These are phyloP conservation scores for Tuber magnatum DNA, from an alignment of 495 filamentous ascomycete genomes.

Conservation along the genomic window DNA sequence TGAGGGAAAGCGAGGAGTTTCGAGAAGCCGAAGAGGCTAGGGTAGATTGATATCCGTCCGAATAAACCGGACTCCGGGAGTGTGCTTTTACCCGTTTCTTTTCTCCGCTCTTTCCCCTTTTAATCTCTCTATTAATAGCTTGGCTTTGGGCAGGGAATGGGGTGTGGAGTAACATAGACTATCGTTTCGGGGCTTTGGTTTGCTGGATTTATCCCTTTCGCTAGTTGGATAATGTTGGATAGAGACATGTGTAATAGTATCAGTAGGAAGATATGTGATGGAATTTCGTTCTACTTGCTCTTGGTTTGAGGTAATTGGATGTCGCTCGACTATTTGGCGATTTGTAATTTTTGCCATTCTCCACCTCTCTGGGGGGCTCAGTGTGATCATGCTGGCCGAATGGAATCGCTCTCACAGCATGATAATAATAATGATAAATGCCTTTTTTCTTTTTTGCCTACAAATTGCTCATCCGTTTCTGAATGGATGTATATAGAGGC, in stretches of 20 bases:
- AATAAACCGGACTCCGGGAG: not conserved
- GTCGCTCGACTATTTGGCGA: not conserved
- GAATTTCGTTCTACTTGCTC: not conserved
- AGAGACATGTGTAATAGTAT: conserved; percentile 2
- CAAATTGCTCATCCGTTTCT: not conserved
- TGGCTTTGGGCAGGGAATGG: not conserved
- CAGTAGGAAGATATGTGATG: not conserved
- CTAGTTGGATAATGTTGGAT: conserved; percentile 1
- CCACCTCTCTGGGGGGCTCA: not conserved
- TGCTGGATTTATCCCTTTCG: not conserved
- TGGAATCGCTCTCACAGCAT: not conserved
- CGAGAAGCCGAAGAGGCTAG: conserved; percentile 18
- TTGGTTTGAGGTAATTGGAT: not conserved
- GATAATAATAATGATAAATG: too few relatives aligned
- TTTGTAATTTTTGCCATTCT: not conserved
- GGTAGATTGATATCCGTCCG: conserved; percentile 16
- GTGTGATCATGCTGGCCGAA: not conserved
- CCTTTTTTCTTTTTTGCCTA: not conserved
- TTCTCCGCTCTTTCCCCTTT: not conserved
- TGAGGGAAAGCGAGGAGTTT: not conserved
- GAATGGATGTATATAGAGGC: not conserved
- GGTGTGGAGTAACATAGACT: conserved; percentile 1
- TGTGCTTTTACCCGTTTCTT: conserved; percentile 1
- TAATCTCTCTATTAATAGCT: not conserved
- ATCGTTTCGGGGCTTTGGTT: not conserved